A percentile compares a stretch with the other conserved stretches of the same genome.
These are phyloP conservation scores for Nitzschia sp. DNA, from an alignment of 108 stramenopile genomes.

Conservation along the genomic window DNA sequence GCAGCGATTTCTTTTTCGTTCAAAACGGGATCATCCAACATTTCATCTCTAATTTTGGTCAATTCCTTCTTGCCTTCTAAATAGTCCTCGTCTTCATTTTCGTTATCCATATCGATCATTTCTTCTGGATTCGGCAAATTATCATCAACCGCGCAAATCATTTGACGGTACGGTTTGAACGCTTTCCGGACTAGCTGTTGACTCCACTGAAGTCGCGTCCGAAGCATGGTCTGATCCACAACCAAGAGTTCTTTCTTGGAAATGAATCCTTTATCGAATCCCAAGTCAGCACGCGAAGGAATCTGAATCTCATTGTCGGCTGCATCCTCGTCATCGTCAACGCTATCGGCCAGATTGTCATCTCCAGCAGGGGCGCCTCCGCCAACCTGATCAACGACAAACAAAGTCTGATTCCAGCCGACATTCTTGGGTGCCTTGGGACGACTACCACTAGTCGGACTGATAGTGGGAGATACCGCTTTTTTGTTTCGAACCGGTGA, in stretches of 20 bases:
- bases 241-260: constrained; percentile 4
- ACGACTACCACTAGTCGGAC: too few relatives aligned
- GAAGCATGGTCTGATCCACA: neutral
- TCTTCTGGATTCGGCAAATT: constrained; percentile 9
- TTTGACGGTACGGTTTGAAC: constrained; percentile 10
- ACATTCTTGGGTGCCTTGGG: neutral
- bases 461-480: too few relatives aligned
- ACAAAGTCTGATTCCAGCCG: constrained; percentile 4
- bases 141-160: constrained; percentile 16
- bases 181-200: constrained; percentile 2
- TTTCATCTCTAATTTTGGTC: constrained; percentile 12
- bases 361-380: neutral
- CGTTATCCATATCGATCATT: neutral
- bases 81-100: neutral
- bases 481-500: neutral
- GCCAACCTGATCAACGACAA: constrained; percentile 1
- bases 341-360: neutral
- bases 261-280: neutral
- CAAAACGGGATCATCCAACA: constrained; percentile 24
- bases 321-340: neutral
- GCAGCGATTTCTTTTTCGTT: constrained; percentile 21
- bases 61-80: neutral
- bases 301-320: constrained; percentile 2
- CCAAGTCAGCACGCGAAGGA: neutral
- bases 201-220: constrained; percentile 24